phyloP scores from a whole-genome alignment of 1,284 basidiomycete genomes.

The Trichosporon ovoides region DNA sequence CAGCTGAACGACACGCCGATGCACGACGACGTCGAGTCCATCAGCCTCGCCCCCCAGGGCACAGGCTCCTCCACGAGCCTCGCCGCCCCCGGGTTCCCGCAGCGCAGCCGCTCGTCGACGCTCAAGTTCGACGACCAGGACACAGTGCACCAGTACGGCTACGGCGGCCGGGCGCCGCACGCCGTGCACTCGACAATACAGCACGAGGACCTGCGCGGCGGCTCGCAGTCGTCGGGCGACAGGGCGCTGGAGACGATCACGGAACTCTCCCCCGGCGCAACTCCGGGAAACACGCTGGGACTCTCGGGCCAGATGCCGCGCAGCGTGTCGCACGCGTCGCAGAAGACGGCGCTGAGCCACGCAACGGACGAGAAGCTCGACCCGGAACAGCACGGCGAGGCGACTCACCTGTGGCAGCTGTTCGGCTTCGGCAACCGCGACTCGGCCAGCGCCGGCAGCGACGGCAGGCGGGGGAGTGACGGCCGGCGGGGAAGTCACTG shows the following conservation, averaged over 20 bases:
- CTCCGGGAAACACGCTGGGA: background rate
- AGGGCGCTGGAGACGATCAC: slow-evolving; percentile 12
- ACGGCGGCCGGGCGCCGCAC: slow-evolving; percentile 23
- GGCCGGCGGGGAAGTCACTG: no score
- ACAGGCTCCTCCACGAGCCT: background rate
- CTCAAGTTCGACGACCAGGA: slow-evolving; percentile 46
- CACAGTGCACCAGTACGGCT: slow-evolving; percentile 46
- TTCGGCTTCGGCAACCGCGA: background rate
- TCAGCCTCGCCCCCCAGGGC: background rate
- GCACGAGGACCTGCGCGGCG: slow-evolving; percentile 16
- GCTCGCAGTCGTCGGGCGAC: background rate
- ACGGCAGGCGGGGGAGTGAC: no score
- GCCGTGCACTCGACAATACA: slow-evolving; percentile 30
- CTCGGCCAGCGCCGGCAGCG: background rate
- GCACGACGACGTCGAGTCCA: slow-evolving; percentile 40
- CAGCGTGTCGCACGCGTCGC: background rate
- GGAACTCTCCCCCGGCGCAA: slow-evolving; percentile 19
- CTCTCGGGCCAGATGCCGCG: background rate
- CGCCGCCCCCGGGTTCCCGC: background rate
- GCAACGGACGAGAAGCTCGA: background rate
- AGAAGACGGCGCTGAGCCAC: background rate
- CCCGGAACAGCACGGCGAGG: background rate
- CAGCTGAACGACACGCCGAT: slow-evolving; percentile 45
- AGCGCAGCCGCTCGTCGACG: slow-evolving; percentile 23
- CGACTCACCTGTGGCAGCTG: background rate